Percentiles rank a stretch among this genome's conserved stretches.
These are phyloP conservation scores for Flaveria sonorensis DNA, from an alignment of 129 eudicot species.

Conservation along the genomic window DNA sequence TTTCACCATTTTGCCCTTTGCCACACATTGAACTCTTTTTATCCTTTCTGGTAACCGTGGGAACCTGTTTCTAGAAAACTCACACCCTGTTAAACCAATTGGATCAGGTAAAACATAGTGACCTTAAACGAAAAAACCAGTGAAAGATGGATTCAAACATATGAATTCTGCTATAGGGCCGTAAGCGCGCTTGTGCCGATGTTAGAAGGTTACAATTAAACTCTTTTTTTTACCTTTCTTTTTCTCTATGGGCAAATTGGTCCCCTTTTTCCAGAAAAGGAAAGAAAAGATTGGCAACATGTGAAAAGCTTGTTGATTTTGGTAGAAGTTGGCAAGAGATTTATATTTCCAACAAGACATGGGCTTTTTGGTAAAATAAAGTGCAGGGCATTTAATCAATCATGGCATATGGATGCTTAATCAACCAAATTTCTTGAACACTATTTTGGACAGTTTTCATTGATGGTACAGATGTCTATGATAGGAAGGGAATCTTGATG, in stretches of 20 bases:
- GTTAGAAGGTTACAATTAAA: neutral
- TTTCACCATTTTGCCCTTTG: neutral
- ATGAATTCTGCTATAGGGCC: no score
- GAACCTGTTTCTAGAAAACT: no score
- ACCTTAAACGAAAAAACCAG: no score
- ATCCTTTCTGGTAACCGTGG: no score
- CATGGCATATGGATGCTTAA: neutral
- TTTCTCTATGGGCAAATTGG: neutral
- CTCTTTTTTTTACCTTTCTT: neutral
- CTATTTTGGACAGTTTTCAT: neutral
- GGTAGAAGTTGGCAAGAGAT: constrained; percentile 39
- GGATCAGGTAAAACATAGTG: no score
- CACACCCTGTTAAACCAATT: no score
- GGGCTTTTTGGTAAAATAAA: constrained; percentile 9
- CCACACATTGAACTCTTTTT: neutral
- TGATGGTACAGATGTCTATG: neutral
- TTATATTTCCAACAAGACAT: constrained; percentile 39
- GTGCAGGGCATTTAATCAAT: neutral
- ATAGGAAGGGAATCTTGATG: neutral
- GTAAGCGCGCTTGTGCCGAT: no score
- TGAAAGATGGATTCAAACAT: no score
- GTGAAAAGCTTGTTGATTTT: constrained; percentile 31
- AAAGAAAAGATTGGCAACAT: constrained; percentile 27
- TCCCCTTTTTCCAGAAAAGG: constrained; percentile 21
- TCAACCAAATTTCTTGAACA: neutral